Base-by-base conservation (phyloP, 331 rosid species). In the Arachis monticola region DNA sequence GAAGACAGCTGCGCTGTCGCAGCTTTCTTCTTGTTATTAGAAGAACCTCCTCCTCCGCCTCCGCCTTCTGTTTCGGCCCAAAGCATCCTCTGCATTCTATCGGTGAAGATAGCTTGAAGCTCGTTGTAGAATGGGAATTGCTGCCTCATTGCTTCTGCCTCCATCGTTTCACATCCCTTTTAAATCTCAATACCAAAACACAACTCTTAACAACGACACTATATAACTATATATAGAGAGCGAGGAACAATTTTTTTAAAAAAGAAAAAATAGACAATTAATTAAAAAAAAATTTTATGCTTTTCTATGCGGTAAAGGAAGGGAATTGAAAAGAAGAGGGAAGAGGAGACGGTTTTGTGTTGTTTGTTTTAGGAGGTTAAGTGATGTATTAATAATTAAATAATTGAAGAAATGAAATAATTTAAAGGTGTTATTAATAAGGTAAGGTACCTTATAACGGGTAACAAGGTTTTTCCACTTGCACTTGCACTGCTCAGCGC, bases 401-500 rank as follows among this genome's bases (percentile, higher is more conserved):
- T 44, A 6, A 44, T 48, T 47, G 11, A 48, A 4, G 38, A 63
- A 32, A 32, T 32, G 2, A 32, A 32, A 32, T 40, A 3, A 40
- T 45, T 45, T 35, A 35, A 4, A 4, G 3, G 9, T 17, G 22
- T 17, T 2, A 35, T 35, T 35, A 35, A 35, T 17, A 17, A 17
- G 22, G 22, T 17, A 67, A 8, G 0, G 35, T 82, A 95, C 99
- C 99, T 95, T 95, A 61, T 87, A 95, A 67, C 98, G 89, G 4
- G 99, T 95, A 76, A 87, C 96, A 60, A 95, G 99, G 87, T 95
- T 95, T 83, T 95, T 95, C 99, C 99, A 95, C 80, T 95, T 95
- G 87, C 98, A 95, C 88, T 95, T 95, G 90, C 98, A 95, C 99
- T 95, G 99, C 8, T 95, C 99, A 3, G 98, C 82, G 78, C 93